Evolutionary conservation across 2,329 filamentous ascomycete genomes (phyloP).

Genomic region (Fonsecaea monophora): DNA sequence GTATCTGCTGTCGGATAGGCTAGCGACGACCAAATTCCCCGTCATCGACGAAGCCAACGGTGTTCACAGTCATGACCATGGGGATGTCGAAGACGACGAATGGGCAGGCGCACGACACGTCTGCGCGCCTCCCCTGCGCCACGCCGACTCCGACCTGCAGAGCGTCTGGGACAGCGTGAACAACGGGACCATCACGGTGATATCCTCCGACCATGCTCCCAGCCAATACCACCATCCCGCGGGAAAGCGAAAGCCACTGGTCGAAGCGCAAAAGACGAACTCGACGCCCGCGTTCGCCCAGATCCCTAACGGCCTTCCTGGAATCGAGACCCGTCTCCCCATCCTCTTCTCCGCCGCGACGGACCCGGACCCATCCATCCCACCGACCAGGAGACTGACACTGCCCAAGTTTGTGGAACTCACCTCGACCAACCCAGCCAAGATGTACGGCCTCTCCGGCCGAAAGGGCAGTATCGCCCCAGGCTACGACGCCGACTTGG

Average conservation of each 20-base stretch:
- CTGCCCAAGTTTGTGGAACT: slow-evolving; percentile 54
- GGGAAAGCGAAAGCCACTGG: slow-evolving; percentile 46
- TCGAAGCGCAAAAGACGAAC: slow-evolving; percentile 27
- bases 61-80: slow-evolving; percentile 44
- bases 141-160: slow-evolving; percentile 56
- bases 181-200: slow-evolving; percentile 62
- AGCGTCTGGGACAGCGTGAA: slow-evolving; percentile 59
- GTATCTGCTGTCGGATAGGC: slow-evolving; percentile 56
- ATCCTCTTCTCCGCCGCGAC: slow-evolving; percentile 47
- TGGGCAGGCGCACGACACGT: slow-evolving; percentile 60
- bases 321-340: slow-evolving; percentile 52
- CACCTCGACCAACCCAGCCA: slow-evolving; percentile 54
- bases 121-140: slow-evolving; percentile 60
- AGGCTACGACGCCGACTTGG: slow-evolving; percentile 53
- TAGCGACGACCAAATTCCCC: slow-evolving; percentile 44
- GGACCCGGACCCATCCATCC: slow-evolving; percentile 1
- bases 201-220: slow-evolving; percentile 60
- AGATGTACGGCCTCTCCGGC: slow-evolving; percentile 51
- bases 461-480: slow-evolving; percentile 52
- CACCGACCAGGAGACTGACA: slow-evolving; percentile 34
- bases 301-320: slow-evolving; percentile 54
- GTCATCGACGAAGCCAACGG: slow-evolving; percentile 42
- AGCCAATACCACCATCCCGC: slow-evolving; percentile 47
- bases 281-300: slow-evolving; percentile 46
- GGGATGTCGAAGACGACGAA: slow-evolving; percentile 41